Evolutionary conservation across 2,329 filamentous ascomycete species (phyloP), one percentile per base, ranked within the genome.

Genomic region (Cercospora sojina): DNA sequence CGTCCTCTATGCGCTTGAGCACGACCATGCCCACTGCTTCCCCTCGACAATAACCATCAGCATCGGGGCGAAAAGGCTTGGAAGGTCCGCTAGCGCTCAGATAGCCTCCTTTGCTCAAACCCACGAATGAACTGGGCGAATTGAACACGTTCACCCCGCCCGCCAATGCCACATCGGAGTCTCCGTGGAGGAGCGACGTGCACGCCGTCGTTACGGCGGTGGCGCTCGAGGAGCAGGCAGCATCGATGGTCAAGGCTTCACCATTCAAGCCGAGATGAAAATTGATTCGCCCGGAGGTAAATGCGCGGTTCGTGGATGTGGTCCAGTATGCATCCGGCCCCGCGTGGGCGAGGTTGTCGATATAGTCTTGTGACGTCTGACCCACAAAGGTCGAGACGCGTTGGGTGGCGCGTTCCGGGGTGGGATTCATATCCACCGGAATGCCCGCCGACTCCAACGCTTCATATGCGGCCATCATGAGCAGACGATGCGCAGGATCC

Each of bases 11-110:
- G 7, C 72, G 64, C 66, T 78, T 78, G 31, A 76, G 47, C 8
- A 76, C 64, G 20, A 76, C 63, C 3, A 66, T 51, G 5, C 53
- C 72, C 2, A 74, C 62, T 13, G 47, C 72, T 18, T 76, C 74
- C 18, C 62, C 73, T 18, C 74, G 72, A 74, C 2, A 88, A 69
- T 70, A 70, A 20, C 68, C 66, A 43, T 70, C 66, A 7, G 1
- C 74, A 75, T 25, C 23, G 31, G 18, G 58, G 13, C 29, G n/a
- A 59, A 77, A 79, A 13, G 73, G 72, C 56, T 84, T 84, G 68
- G 84, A 86, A 12, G 80, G 75, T 0, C 83, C 82, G 1, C 78
- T 81, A 0, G 77, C 75, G 16, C 79, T 82, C 0, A 84, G 71
- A 62, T 84, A 83, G 3, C 74, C 73, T 0, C 76, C 82, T 0